Percentiles rank a stretch among this genome's conserved stretches.
phyloP scores from a whole-genome alignment of 495 filamentous ascomycete species.

The Daldinia childiae region DNA sequence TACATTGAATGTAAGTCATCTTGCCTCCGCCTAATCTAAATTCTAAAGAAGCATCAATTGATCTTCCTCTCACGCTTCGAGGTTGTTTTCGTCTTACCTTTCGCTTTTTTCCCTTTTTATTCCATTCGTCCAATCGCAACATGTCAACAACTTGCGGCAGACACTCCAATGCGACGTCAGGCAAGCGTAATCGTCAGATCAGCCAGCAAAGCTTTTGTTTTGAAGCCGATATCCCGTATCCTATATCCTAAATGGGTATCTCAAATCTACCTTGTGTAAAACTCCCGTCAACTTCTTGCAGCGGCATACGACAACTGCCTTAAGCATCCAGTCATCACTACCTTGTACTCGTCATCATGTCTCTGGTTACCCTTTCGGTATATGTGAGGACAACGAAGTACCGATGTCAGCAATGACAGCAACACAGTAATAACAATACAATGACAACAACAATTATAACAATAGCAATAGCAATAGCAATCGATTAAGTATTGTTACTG shows the following conservation, averaged over 20 bases:
- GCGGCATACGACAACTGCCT: constrained; percentile 22
- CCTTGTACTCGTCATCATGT: constrained; percentile 27
- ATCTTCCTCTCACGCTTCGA: constrained; percentile 37
- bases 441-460: not conserved
- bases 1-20: constrained; percentile 38
- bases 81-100: constrained; percentile 39
- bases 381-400: not conserved
- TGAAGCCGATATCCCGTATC: constrained; percentile 38
- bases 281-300: constrained; percentile 26
- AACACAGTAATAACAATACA: not conserved
- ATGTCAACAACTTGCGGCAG: constrained; percentile 26
- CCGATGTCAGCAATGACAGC: not conserved
- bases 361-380: not conserved
- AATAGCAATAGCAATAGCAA: not conserved
- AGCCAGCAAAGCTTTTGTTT: constrained; percentile 26
- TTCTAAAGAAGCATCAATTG: constrained; percentile 11
- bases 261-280: constrained; percentile 10
- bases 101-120: constrained; percentile 5
- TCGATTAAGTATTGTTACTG: not conserved
- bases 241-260: constrained; percentile 36
- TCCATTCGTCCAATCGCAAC: constrained; percentile 26
- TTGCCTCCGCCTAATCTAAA: constrained; percentile 39
- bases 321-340: constrained; percentile 3
- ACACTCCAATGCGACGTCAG: constrained; percentile 36
- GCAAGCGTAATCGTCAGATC: constrained; percentile 37